Percentiles rank a stretch among this genome's conserved stretches.
Evolutionary conservation across 148 eudicot species (phyloP).

Genomic region (Vaccinium vitisidaea): DNA sequence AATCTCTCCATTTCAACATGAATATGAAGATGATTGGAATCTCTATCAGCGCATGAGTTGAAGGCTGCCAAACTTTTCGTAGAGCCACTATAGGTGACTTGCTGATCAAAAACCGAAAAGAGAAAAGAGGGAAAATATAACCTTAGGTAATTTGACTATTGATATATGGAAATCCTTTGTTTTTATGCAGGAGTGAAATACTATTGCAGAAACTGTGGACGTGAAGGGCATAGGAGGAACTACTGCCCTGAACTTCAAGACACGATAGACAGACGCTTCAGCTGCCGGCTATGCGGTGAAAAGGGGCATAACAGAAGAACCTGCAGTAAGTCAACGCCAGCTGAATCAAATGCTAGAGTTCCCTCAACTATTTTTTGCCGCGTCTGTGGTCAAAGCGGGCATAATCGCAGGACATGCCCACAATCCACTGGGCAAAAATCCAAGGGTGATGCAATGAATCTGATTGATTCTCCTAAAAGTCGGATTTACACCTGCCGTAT

Average conservation of each 20-base stretch:
- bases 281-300: conserved; percentile 66
- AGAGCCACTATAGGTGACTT: neutral
- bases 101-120: neutral
- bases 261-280: conserved; percentile 40
- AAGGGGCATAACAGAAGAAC: conserved; percentile 82
- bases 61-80: neutral
- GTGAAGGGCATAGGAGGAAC: conserved; percentile 78
- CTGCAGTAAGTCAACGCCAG: conserved; percentile 41
- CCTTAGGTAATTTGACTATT: neutral
- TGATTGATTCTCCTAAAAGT: neutral
- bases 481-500: conserved; percentile 16
- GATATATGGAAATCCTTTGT: neutral
- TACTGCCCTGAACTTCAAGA: conserved; percentile 66
- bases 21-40: neutral
- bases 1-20: neutral
- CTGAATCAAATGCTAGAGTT: conserved; percentile 22
- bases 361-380: conserved; percentile 41
- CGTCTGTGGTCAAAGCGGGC: conserved; percentile 57
- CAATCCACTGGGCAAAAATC: conserved; percentile 3
- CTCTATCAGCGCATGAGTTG: neutral
- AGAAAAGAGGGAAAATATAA: neutral
- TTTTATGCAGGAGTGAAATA: conserved; percentile 55
- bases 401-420: conserved; percentile 65
- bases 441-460: neutral
- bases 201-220: conserved; percentile 79